These are phyloP conservation scores for Reticulascus tulasneorum DNA, from an alignment of 2,329 filamentous ascomycete species.

Conservation along the genomic window DNA sequence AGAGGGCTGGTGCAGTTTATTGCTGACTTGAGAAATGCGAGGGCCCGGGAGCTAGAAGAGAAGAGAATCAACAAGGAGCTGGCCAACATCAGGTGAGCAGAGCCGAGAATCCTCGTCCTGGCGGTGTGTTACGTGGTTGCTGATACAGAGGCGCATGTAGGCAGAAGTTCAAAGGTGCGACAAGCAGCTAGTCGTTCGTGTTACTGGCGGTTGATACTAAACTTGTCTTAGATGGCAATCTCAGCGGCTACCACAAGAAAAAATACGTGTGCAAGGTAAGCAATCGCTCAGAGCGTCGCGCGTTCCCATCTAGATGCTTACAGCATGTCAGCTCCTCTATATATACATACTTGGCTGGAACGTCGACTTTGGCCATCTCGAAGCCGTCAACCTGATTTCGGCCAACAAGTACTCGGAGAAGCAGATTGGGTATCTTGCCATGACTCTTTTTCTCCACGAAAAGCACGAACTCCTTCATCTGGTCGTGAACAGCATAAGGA, in stretches of 20 bases:
- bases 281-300: constrained; percentile 1
- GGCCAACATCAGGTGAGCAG: constrained; percentile 79
- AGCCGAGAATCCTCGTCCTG: constrained; percentile 15
- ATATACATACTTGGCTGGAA: constrained; percentile 99
- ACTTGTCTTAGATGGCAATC: constrained; percentile 63
- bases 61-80: constrained; percentile 99
- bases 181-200: constrained; percentile 2
- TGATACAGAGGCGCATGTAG: constrained; percentile 32
- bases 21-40: constrained; percentile 89
- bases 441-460: constrained; percentile 95
- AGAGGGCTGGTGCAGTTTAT: constrained; percentile 95
- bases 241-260: constrained; percentile 98
- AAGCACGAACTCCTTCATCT: constrained; percentile 93
- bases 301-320: constrained; percentile 22
- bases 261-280: constrained; percentile 97
- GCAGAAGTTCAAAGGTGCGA: constrained; percentile 86
- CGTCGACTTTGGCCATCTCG: constrained; percentile 96
- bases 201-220: constrained; percentile 17
- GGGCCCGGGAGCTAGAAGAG: constrained; percentile 93
- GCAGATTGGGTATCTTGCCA: constrained; percentile 96
- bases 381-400: constrained; percentile 96
- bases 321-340: constrained; percentile 69
- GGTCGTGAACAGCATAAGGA: constrained; percentile 97
- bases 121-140: constrained; percentile 7
- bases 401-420: constrained; percentile 98